phyloP scores from a whole-genome alignment of 2,329 filamentous ascomycete genomes.

The Aspergillus awamori region DNA sequence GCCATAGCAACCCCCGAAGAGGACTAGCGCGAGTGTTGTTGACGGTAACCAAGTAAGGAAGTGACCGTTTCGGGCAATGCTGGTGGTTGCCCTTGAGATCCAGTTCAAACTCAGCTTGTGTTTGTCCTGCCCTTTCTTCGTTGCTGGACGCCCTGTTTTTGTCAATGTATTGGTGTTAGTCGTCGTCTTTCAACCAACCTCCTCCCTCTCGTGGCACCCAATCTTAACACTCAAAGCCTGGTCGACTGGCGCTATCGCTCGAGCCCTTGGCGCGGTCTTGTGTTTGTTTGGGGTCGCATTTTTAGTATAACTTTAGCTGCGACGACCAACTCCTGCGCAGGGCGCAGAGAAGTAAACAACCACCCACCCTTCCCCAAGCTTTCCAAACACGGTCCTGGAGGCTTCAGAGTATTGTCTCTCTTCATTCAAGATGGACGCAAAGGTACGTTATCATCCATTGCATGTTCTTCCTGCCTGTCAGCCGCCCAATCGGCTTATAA shows the following conservation, averaged over 20 bases:
- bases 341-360: slow-evolving; percentile 27
- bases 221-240: slow-evolving; percentile 8
- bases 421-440: slow-evolving; percentile 48
- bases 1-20: slow-evolving; percentile 17
- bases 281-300: slow-evolving; percentile 28
- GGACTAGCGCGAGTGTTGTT: slow-evolving; percentile 26
- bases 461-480: neutral
- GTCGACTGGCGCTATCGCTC: slow-evolving; percentile 9
- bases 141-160: neutral
- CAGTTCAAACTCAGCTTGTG: neutral
- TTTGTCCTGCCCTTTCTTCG: slow-evolving; percentile 9
- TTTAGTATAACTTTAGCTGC: slow-evolving; percentile 27
- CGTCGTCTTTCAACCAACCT: slow-evolving; percentile 5
- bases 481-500: neutral
- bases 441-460: slow-evolving; percentile 42
- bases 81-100: slow-evolving; percentile 9
- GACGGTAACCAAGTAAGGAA: slow-evolving; percentile 27
- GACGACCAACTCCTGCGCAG: slow-evolving; percentile 19
- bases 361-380: slow-evolving; percentile 11
- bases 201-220: slow-evolving; percentile 17
- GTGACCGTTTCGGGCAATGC: slow-evolving; percentile 20
- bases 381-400: slow-evolving; percentile 16
- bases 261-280: slow-evolving; percentile 22
- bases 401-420: slow-evolving; percentile 1
- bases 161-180: slow-evolving; percentile 12